phyloP scores from a whole-genome alignment of 1,284 basidiomycete species.

The Tetrapyrgos nigripes region DNA sequence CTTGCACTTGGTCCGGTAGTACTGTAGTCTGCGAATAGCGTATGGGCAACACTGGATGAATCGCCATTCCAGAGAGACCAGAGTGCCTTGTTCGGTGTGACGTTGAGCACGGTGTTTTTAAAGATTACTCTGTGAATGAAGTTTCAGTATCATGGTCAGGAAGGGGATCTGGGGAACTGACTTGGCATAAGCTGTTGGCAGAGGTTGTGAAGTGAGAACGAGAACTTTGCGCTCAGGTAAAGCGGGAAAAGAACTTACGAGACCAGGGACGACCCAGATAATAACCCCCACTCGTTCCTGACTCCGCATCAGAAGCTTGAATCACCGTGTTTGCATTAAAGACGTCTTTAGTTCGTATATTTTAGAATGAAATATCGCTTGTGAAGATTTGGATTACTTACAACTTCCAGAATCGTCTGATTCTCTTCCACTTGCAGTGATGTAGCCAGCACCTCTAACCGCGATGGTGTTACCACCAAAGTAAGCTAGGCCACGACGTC shows the following conservation, averaged over 20 bases:
- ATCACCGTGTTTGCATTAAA: constrained; percentile 55
- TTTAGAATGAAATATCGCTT: not conserved
- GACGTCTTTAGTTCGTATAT: constrained; percentile 46
- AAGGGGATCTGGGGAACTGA: too few species aligned
- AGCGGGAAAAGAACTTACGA: constrained; percentile 32
- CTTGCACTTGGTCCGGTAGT: constrained; percentile 28
- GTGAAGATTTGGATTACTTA: constrained; percentile 27
- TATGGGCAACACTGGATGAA: constrained; percentile 44
- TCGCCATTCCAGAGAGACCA: constrained; percentile 53
- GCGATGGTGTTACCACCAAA: constrained; percentile 55
- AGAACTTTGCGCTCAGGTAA: not conserved
- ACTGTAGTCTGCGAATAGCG: constrained; percentile 54
- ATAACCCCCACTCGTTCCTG: constrained; percentile 41
- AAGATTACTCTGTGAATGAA: too few species aligned
- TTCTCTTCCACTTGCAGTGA: constrained; percentile 59
- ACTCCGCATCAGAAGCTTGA: constrained; percentile 48
- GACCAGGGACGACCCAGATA: constrained; percentile 62
- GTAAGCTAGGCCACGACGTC: constrained; percentile 46
- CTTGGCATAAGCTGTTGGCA: constrained; percentile 38
- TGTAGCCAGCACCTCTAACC: constrained; percentile 46
- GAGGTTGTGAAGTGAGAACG: not conserved
- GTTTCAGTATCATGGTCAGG: too few species aligned
- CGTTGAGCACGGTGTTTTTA: constrained; percentile 48
- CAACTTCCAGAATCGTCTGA: constrained; percentile 55
- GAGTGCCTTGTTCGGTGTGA: constrained; percentile 46